phyloP scores from a whole-genome alignment of 2,329 filamentous ascomycete species.

The Fusarium domesticum region DNA sequence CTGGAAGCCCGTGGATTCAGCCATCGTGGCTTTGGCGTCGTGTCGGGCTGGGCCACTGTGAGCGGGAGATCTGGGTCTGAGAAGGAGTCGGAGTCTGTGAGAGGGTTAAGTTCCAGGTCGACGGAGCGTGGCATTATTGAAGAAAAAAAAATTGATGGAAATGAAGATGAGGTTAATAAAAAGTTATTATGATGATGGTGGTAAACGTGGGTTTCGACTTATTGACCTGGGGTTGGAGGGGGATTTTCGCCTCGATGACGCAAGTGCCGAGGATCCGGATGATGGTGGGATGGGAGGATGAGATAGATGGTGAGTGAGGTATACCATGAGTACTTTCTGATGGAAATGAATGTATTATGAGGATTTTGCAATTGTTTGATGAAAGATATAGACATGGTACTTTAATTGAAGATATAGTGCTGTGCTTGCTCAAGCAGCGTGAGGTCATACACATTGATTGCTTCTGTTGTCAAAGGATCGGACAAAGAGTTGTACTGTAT shows the following conservation, averaged over 20 bases:
- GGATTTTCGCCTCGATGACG: slow-evolving; percentile 1
- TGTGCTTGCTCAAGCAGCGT: too few species aligned
- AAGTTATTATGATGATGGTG: neutral
- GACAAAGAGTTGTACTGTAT: too few species aligned
- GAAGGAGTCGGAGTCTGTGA: neutral
- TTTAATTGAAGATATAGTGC: too few species aligned
- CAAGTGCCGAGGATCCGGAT: neutral
- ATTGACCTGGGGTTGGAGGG: neutral
- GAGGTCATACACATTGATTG: too few species aligned
- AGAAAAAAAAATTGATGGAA: neutral
- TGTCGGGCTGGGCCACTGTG: slow-evolving; percentile 9
- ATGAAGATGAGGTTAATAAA: too few species aligned
- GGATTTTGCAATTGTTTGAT: neutral
- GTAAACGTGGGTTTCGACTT: neutral
- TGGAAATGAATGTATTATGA: neutral
- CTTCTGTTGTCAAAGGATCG: too few species aligned
- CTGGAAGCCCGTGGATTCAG: slow-evolving; percentile 17
- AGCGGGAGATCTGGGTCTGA: slow-evolving; percentile 21
- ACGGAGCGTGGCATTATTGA: slow-evolving; percentile 10
- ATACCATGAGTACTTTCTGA: too few species aligned
- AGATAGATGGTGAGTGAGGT: neutral
- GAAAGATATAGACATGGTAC: too few species aligned
- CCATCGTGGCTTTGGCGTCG: slow-evolving; percentile 22
- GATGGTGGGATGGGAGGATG: neutral
- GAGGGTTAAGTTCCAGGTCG: slow-evolving; percentile 16